Evolutionary conservation across 2,329 filamentous ascomycete genomes (phyloP), one percentile per base, ranked within the genome.

Genomic region (Colletotrichum cordylinicola): DNA sequence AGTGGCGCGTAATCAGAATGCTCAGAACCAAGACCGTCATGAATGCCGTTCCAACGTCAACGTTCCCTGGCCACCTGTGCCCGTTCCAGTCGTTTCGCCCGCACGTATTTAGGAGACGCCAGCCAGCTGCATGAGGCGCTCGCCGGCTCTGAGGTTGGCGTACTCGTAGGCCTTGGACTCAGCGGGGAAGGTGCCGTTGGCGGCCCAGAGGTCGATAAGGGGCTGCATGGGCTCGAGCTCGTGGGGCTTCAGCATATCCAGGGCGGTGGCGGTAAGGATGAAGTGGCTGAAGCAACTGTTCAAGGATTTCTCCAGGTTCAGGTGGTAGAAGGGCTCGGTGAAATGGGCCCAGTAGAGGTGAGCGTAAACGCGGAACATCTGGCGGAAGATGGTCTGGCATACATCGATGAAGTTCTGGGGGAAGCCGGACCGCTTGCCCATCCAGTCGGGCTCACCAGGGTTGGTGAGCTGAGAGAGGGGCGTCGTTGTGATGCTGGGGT

Each of bases 301-400:
- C 77, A 96, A 90, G 80, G 95, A 93, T 83, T 96, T 94, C 84
- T 94, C 93, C 12, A 94, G 87, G 86, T 94, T 95, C 78, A 96
- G 90, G 84, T 96, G 93, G 86, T 95, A 96, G 85, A 96, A 95
- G 7, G 94, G 94, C 79, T 95, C 94, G 76, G 93, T 88, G 85
- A 95, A 99, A 85, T 99, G 97, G 73, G 96, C 95, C 91, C 98
- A 98, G 89, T 99, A 99, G 77, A 99, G 92, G 85, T 99, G 97
- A 64, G 97, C 94, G 83, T 99, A 99, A 80, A 98, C 96, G 75
- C 97, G 94, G 90, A 99, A 98, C 94, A 99, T 98, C 86, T 98
- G 97, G 81, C 96, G 94, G 88, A 98, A 96, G 81, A 98, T 97
- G 79, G 94, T 94, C 88, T 98, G 96, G 88, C 96, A 97, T 80